Percentiles rank a stretch among this genome's conserved stretches.
phyloP scores from a whole-genome alignment of 2,329 filamentous ascomycete genomes.

The Aureobasidium sp. region DNA sequence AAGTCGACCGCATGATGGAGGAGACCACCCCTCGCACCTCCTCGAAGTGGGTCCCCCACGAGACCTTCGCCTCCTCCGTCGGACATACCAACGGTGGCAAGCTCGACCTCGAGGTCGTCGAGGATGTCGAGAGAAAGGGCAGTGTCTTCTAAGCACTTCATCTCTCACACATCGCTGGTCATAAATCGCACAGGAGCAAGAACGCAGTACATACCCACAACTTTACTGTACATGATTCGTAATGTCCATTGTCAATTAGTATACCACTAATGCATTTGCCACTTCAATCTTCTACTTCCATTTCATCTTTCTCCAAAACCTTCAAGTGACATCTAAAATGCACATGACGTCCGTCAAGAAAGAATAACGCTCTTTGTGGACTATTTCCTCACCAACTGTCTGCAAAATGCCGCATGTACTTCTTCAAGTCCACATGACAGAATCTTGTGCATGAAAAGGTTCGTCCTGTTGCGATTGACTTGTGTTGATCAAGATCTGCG shows the following conservation, averaged over 20 bases:
- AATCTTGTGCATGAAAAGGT: not conserved
- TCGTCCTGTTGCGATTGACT: not conserved
- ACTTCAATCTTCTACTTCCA: not conserved
- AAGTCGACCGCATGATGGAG: slow-evolving; percentile 83
- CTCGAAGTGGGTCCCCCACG: slow-evolving; percentile 63
- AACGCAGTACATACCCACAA: not conserved
- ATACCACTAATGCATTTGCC: not conserved
- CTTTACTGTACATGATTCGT: not conserved
- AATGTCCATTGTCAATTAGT: not conserved
- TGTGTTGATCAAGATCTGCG: not conserved
- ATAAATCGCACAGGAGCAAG: not conserved
- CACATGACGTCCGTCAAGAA: not conserved
- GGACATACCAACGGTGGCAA: slow-evolving; percentile 35
- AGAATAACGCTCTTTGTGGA: not conserved
- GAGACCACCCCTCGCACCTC: slow-evolving; percentile 72
- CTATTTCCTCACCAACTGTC: not conserved
- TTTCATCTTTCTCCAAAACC: not conserved
- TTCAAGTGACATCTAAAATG: not conserved
- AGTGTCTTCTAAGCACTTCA: slow-evolving; percentile 24
- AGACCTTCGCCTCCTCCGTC: slow-evolving; percentile 58
- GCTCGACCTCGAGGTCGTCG: slow-evolving; percentile 22
- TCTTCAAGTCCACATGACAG: not conserved
- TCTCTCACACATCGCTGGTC: not conserved
- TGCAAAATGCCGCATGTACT: not conserved
- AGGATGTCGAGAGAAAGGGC: slow-evolving; percentile 29